phyloP scores from a whole-genome alignment of 768 basidiomycete genomes.

The Lenzites betulinus region DNA sequence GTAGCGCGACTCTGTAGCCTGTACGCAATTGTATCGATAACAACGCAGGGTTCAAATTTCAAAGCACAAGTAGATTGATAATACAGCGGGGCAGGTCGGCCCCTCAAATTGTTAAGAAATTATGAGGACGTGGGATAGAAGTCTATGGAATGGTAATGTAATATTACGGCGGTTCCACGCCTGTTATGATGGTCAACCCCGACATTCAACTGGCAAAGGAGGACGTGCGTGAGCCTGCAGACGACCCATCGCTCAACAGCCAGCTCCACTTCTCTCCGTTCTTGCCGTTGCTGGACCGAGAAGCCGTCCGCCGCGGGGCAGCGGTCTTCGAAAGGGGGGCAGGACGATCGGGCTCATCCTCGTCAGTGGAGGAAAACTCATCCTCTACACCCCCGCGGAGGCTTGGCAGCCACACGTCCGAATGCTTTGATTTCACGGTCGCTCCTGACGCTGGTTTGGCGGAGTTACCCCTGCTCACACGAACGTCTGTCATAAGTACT shows the following conservation, averaged over 20 bases:
- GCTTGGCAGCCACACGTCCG: constrained; percentile 10
- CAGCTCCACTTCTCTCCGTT: constrained; percentile 2
- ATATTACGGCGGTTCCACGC: neutral
- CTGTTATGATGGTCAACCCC: too few species aligned
- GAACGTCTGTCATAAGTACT: neutral
- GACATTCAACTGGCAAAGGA: neutral
- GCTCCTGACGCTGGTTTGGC: neutral
- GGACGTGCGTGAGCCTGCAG: constrained; percentile 5
- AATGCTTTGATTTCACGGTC: neutral
- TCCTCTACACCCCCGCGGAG: neutral
- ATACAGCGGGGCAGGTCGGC: too few species aligned
- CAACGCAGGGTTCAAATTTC: too few species aligned
- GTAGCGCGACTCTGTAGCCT: constrained; percentile 3
- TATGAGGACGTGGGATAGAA: neutral
- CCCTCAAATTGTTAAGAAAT: too few species aligned
- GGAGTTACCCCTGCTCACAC: neutral
- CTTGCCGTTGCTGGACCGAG: neutral
- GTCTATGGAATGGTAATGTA: neutral
- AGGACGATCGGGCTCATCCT: neutral
- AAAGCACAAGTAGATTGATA: too few species aligned
- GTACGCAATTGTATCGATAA: constrained; percentile 10
- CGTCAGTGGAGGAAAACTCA: constrained; percentile 2
- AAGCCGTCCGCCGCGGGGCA: neutral
- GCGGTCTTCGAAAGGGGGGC: neutral
- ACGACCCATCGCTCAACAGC: constrained; percentile 13